Percentiles rank a stretch among this genome's conserved stretches.
Evolutionary conservation across 2,329 filamentous ascomycete genomes (phyloP).

Genomic region (Clarireedia sp.): DNA sequence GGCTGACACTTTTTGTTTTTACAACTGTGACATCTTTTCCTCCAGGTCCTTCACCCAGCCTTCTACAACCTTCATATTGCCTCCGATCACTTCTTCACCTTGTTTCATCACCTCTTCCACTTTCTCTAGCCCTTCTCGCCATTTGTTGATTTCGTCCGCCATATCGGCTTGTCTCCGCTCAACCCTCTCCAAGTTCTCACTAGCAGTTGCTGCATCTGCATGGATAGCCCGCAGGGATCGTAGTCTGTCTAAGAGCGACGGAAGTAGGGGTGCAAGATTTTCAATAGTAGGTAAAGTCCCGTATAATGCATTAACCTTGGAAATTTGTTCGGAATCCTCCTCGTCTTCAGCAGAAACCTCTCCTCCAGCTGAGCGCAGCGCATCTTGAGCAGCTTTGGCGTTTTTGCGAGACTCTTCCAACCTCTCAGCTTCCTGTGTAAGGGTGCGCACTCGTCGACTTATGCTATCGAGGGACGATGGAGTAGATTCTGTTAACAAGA

Average conservation of each 20-base stretch:
- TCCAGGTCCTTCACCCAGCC: slow-evolving; percentile 86
- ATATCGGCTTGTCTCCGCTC: slow-evolving; percentile 77
- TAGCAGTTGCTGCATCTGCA: slow-evolving; percentile 74
- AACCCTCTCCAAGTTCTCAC: slow-evolving; percentile 66
- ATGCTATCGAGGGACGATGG: slow-evolving; percentile 67
- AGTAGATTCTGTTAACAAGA: slow-evolving; percentile 63
- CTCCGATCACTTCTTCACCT: slow-evolving; percentile 61
- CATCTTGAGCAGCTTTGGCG: slow-evolving; percentile 54
- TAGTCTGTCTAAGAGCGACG: slow-evolving; percentile 75
- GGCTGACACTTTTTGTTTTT: slow-evolving; percentile 4
- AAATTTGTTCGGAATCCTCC: slow-evolving; percentile 60
- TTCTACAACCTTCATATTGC: slow-evolving; percentile 78
- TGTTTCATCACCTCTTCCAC: slow-evolving; percentile 68
- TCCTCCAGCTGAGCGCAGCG: slow-evolving; percentile 37
- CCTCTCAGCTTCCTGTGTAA: slow-evolving; percentile 65
- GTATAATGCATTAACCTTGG: slow-evolving; percentile 89
- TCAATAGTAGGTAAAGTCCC: slow-evolving; percentile 84
- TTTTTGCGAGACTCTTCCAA: slow-evolving; percentile 57
- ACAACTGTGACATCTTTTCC: slow-evolving; percentile 54
- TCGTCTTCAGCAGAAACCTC: slow-evolving; percentile 37
- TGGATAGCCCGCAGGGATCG: slow-evolving; percentile 79
- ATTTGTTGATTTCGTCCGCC: slow-evolving; percentile 74
- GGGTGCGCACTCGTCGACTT: slow-evolving; percentile 59
- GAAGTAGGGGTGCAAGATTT: slow-evolving; percentile 73
- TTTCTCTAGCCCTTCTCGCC: slow-evolving; percentile 72